Evolutionary conservation across 805 yeast species (phyloP), one percentile per base, ranked within the genome.

Genomic region (Barnettozyma sp.): DNA sequence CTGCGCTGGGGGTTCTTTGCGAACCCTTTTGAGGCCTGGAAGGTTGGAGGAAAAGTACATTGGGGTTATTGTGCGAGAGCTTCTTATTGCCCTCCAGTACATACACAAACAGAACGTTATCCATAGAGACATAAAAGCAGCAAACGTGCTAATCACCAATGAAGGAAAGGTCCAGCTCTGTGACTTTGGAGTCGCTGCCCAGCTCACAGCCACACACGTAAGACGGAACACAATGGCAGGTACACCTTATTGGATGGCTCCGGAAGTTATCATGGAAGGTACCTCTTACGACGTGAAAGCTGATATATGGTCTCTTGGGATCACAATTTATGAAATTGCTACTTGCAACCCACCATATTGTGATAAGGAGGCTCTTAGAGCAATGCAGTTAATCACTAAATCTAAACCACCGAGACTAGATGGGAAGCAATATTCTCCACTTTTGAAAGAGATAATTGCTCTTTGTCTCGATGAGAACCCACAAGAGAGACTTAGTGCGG

Each of bases 181-280:
- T 68, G 99, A 92, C 59, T 92, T 92, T 61, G 99, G 99, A 22
- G 98, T 94, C 16, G 98, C 99, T 1, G 97, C 97, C 2, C 90
- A 86, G 55, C 65, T 88, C 29, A 76, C 94, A 3, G 70, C 88
- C 24, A 71, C 79, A 25, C 75, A 78, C 14, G 57, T 79, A 30
- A 85, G 87, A 55, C 69, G 98, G 49, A 83, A 90, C 23, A 92
- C 98, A 1, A 87, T 94, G 76, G 97, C 95, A 0, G 94, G 94
- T 7, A 83, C 94, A 1, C 94, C 94, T 0, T 92, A 87, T 55
- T 92, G 98, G 98, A 92, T 92, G 98, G 97, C 98, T 0, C 98
- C 98, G 0, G 98, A 90, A 58, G 98, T 90, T 22, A 90, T 90
- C 26, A 72, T 84, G 62, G 97, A 90, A 58, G 94, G 94, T 26